These are phyloP conservation scores for Erythrobasidium yunnanense DNA, from an alignment of 768 basidiomycete species.

Conservation along the genomic window DNA sequence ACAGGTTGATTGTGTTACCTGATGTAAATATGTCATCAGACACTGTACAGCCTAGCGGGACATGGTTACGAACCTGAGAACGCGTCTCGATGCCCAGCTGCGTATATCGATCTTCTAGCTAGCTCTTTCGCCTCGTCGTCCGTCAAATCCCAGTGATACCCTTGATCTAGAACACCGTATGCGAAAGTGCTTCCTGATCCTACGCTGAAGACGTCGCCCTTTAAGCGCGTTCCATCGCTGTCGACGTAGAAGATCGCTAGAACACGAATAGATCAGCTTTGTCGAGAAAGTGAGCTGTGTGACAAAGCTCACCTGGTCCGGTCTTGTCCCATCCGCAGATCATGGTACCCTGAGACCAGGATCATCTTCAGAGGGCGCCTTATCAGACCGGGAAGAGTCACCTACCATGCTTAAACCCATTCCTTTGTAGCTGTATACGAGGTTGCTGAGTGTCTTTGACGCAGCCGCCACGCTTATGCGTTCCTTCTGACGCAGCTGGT, in stretches of 20 bases:
- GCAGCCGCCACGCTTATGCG: constrained; percentile 99
- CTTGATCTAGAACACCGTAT: constrained; percentile 97
- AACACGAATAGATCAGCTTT: too few species aligned
- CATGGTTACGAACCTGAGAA: too few species aligned
- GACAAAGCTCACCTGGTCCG: too few species aligned
- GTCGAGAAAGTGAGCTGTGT: too few species aligned
- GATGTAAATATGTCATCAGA: too few species aligned
- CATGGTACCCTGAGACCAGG: too few species aligned
- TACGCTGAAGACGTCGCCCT: constrained; percentile 96
- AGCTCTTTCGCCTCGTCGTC: constrained; percentile 92
- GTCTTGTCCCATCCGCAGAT: constrained; percentile 99
- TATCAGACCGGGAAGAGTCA: constrained; percentile 5
- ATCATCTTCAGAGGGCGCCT: too few species aligned
- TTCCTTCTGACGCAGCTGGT: constrained; percentile 88
- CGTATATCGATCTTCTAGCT: constrained; percentile 83
- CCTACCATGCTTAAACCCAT: constrained; percentile 98
- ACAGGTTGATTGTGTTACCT: constrained; percentile 93
- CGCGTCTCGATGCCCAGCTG: constrained; percentile 90
- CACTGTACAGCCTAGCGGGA: too few species aligned
- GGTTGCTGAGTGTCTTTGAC: constrained; percentile 90
- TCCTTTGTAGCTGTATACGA: constrained; percentile 95
- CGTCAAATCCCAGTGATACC: constrained; percentile 80
- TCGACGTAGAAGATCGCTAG: constrained; percentile 93
- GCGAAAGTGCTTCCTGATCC: constrained; percentile 97
- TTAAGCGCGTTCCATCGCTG: constrained; percentile 86